phyloP scores from a whole-genome alignment of 495 filamentous ascomycete genomes.

The Penicillium diatomitis region DNA sequence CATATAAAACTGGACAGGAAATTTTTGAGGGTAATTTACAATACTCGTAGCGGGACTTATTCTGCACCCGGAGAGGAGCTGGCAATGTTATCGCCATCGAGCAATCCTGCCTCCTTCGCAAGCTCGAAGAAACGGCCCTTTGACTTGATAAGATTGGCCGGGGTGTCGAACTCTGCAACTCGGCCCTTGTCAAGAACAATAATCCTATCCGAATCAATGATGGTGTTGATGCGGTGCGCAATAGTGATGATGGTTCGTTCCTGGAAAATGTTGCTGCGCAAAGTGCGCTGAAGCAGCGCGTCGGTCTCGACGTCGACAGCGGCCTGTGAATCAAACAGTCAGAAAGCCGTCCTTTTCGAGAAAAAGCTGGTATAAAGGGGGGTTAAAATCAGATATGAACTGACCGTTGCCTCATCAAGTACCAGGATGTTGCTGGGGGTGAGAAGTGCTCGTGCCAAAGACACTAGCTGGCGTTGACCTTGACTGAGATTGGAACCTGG shows the following conservation, averaged over 20 bases:
- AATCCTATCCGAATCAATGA: slow-evolving; percentile 85
- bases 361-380: not conserved
- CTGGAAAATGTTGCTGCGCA: slow-evolving; percentile 55
- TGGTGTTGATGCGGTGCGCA: slow-evolving; percentile 94
- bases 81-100: slow-evolving; percentile 37
- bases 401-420: slow-evolving; percentile 86
- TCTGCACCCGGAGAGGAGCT: slow-evolving; percentile 14
- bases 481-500: slow-evolving; percentile 53
- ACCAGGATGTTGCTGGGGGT: slow-evolving; percentile 96
- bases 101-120: slow-evolving; percentile 45
- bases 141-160: slow-evolving; percentile 41
- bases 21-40: slow-evolving; percentile 4
- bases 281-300: slow-evolving; percentile 58
- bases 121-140: slow-evolving; percentile 48
- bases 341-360: slow-evolving; percentile 8
- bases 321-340: slow-evolving; percentile 38
- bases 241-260: slow-evolving; percentile 97
- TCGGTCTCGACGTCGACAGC: slow-evolving; percentile 95
- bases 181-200: slow-evolving; percentile 70
- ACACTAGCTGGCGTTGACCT: slow-evolving; percentile 80
- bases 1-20: slow-evolving; percentile 3
- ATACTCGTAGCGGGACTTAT: slow-evolving; percentile 5
- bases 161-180: slow-evolving; percentile 54
- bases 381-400: slow-evolving; percentile 1
- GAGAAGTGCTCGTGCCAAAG: slow-evolving; percentile 83